Percentiles rank a stretch among this genome's conserved stretches.
These are phyloP conservation scores for Imleria badia DNA, from an alignment of 768 basidiomycete species.

Conservation along the genomic window DNA sequence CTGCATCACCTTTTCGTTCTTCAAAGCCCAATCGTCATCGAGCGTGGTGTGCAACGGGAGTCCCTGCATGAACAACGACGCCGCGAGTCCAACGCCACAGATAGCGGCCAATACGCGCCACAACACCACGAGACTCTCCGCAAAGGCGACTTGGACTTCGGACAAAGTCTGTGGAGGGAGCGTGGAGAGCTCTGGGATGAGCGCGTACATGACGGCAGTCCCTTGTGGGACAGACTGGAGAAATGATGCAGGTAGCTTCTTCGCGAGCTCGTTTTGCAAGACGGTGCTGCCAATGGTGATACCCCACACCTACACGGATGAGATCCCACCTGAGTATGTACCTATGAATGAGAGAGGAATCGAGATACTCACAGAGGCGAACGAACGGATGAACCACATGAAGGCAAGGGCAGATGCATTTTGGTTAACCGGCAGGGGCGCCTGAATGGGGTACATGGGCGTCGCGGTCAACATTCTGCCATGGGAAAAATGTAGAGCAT, in stretches of 20 bases:
- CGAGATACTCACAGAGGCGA: conserved; percentile 31
- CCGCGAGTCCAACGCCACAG: neutral
- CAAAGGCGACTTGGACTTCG: conserved; percentile 43
- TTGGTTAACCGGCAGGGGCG: neutral
- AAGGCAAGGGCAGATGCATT: neutral
- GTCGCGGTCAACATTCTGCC: conserved; percentile 1
- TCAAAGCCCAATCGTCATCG: conserved; percentile 4
- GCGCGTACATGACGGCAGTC: conserved; percentile 43
- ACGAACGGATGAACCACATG: neutral
- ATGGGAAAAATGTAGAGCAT: neutral
- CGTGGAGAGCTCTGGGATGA: conserved; percentile 41
- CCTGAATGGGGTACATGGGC: conserved; percentile 37
- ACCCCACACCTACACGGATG: conserved; percentile 44
- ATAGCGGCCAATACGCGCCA: conserved; percentile 46
- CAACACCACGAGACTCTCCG: conserved; percentile 36
- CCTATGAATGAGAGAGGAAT: neutral
- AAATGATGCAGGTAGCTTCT: conserved; percentile 41
- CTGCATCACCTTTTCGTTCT: neutral
- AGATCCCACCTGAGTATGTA: neutral
- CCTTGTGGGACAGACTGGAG: conserved; percentile 35
- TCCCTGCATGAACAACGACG: conserved; percentile 7
- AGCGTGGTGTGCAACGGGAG: neutral
- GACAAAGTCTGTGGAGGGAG: conserved; percentile 34
- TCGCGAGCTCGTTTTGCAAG: conserved; percentile 48
- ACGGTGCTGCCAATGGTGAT: conserved; percentile 48